These are phyloP conservation scores for Trichophyton verrucosum DNA, from an alignment of 2,329 filamentous ascomycete genomes.

Conservation along the genomic window DNA sequence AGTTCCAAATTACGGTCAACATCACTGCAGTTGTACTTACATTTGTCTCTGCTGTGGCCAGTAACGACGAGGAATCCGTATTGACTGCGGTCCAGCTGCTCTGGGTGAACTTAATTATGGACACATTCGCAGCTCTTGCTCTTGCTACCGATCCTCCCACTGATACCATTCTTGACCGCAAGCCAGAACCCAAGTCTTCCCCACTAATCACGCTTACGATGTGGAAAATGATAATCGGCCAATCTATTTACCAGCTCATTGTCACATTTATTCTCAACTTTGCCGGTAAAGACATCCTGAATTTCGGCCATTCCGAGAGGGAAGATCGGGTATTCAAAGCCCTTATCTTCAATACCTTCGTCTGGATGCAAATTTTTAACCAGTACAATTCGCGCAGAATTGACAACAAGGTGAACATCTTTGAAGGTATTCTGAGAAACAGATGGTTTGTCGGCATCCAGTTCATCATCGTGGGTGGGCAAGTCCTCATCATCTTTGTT, in stretches of 20 bases:
- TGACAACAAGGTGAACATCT: slow-evolving; percentile 34
- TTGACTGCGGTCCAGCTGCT: slow-evolving; percentile 82
- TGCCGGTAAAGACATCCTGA: slow-evolving; percentile 49
- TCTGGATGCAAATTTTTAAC: slow-evolving; percentile 96
- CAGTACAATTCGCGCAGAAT: slow-evolving; percentile 28
- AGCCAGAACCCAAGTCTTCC: slow-evolving; percentile 62
- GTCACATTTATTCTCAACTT: slow-evolving; percentile 80
- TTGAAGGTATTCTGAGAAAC: slow-evolving; percentile 33
- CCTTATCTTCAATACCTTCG: slow-evolving; percentile 93
- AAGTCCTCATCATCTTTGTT: slow-evolving; percentile 59
- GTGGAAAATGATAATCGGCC: slow-evolving; percentile 99
- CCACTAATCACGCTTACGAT: slow-evolving; percentile 79
- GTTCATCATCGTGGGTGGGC: slow-evolving; percentile 53
- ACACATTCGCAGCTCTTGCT: slow-evolving; percentile 80
- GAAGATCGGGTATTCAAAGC: slow-evolving; percentile 51
- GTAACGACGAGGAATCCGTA: slow-evolving; percentile 55
- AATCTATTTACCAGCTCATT: slow-evolving; percentile 75
- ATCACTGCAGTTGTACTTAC: slow-evolving; percentile 83
- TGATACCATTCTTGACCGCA: slow-evolving; percentile 64
- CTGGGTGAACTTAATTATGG: slow-evolving; percentile 97
- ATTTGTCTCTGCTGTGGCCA: slow-evolving; percentile 79
- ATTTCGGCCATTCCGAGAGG: slow-evolving; percentile 33
- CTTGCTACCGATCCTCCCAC: slow-evolving; percentile 74
- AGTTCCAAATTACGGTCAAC: slow-evolving; percentile 62
- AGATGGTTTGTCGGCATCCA: slow-evolving; percentile 49